Base-by-base conservation (phyloP, 306 rosid genomes). In the Hippophae tibetana region DNA sequence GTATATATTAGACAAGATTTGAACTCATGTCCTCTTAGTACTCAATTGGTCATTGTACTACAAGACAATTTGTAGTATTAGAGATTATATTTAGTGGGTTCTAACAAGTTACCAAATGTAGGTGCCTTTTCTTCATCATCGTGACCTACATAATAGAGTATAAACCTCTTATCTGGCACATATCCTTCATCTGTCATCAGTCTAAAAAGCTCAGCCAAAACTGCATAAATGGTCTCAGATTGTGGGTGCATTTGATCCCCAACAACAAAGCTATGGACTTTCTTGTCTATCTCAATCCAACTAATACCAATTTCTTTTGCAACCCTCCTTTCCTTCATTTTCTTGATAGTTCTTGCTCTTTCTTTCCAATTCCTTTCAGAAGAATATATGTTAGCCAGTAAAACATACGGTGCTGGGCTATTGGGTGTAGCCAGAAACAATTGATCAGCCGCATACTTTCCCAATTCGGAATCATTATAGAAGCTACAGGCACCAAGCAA, bases 401-500 rank as follows among this genome's bases (percentile, higher is more conserved):
- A 68, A 74, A 90, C 74, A 10, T 87, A 80, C 11, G 96, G 81
- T 47, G 81, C 82, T 0, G 87, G 65, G 71, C 86, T 83, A 56
- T 69, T 70, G 9, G 97, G 96, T 43, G 79, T 43, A 7, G 78
- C 87, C 23, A 50, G 65, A 72, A 74, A 53, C 73, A 87, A 74
- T 73, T 79, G 49, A 59, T 83, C 79, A 3, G 95, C 90, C 10
- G 95, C 96, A 66, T 77, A 85, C 70, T 81, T 81, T 10, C 96
- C 89, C 56, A 58, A 76, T 70, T 90, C 78, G 1, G 89, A 85
- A 72, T 87, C 86, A 46, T 87, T 75, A 51, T 79, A 84, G 47
- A 85, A 69, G 77, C 89, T 62, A 75, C 92, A 85, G 69, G 97
- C 97, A 49, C 97, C 97, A 54, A 90, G 84, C 79, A 90, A 72